Conservation (phyloP, 2,329 filamentous ascomycete genomes). For the Cytospora leucostoma region DNA sequence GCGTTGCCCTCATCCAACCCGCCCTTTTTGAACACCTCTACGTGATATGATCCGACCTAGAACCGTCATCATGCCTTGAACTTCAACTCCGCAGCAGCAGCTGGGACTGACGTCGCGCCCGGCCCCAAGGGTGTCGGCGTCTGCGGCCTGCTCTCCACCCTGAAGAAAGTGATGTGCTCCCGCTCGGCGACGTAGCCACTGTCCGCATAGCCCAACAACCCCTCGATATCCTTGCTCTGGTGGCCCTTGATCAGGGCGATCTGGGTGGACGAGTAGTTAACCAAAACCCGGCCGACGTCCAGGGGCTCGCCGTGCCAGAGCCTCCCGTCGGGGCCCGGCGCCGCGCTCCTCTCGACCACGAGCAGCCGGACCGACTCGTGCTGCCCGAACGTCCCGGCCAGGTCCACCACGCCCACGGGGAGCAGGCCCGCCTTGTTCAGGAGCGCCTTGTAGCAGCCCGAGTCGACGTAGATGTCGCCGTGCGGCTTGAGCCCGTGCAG, state of each 20-base stretch:
- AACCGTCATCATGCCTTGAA: conserved; percentile 14
- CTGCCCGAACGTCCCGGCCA: conserved; percentile 85
- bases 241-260: conserved; percentile 82
- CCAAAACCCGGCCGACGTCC: conserved; percentile 85
- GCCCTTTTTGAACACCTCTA: background rate
- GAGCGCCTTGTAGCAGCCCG: conserved; percentile 81
- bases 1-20: background rate
- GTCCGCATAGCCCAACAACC: conserved; percentile 84
- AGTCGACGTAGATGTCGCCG: conserved; percentile 89
- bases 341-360: conserved; percentile 66
- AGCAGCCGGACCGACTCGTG: conserved; percentile 89
- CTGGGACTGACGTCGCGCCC: conserved; percentile 25
- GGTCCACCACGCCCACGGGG: conserved; percentile 86
- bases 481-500: conserved; percentile 88
- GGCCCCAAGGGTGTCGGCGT: conserved; percentile 44
- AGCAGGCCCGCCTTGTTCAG: conserved; percentile 83
- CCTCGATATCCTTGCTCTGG: conserved; percentile 78
- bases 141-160: conserved; percentile 53
- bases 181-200: conserved; percentile 90
- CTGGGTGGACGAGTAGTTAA: conserved; percentile 89
- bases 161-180: conserved; percentile 82
- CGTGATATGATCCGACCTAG: background rate
- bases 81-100: conserved; percentile 33
- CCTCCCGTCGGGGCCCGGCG: conserved; percentile 42
- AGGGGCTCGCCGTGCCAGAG: conserved; percentile 53